A percentile compares a stretch with the other conserved stretches of the same genome.
These are phyloP conservation scores for Alternaria alternata DNA, from an alignment of 2,329 filamentous ascomycete species.

Conservation along the genomic window DNA sequence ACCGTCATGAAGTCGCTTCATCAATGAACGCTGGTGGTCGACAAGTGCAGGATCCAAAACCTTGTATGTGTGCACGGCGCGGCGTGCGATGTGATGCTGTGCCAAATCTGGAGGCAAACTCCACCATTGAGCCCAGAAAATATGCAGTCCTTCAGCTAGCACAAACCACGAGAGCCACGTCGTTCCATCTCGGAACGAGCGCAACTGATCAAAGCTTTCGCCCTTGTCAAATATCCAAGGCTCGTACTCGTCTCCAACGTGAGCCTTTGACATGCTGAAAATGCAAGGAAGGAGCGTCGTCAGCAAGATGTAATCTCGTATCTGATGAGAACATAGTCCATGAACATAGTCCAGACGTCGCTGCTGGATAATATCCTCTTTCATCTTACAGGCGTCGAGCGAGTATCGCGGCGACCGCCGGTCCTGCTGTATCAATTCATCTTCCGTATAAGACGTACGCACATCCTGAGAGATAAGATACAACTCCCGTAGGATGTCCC, in stretches of 20 bases:
- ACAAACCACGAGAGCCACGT: slow-evolving; percentile 47
- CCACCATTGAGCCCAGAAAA: slow-evolving; percentile 48
- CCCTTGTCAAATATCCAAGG: slow-evolving; percentile 42
- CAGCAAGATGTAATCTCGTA: slow-evolving; percentile 43
- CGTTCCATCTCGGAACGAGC: slow-evolving; percentile 35
- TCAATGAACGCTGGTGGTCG: background rate
- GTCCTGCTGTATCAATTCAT: slow-evolving; percentile 4
- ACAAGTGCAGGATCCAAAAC: slow-evolving; percentile 11
- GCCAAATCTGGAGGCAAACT: slow-evolving; percentile 17
- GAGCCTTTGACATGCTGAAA: slow-evolving; percentile 37
- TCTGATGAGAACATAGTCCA: slow-evolving; percentile 23
- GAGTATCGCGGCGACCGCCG: slow-evolving; percentile 28
- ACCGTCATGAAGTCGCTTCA: background rate
- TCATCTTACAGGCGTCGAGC: slow-evolving; percentile 23
- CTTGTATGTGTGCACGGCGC: slow-evolving; percentile 29
- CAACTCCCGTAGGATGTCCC: slow-evolving; percentile 35
- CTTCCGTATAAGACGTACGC: slow-evolving; percentile 17
- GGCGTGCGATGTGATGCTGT: slow-evolving; percentile 39
- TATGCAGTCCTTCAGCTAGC: slow-evolving; percentile 38
- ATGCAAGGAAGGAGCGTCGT: slow-evolving; percentile 40
- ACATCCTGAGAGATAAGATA: slow-evolving; percentile 36
- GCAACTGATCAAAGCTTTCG: slow-evolving; percentile 34
- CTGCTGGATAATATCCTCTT: slow-evolving; percentile 32
- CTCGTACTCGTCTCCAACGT: slow-evolving; percentile 34
- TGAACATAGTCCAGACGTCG: slow-evolving; percentile 33